Base-by-base conservation (phyloP, 2,329 filamentous ascomycete species). In the Fusarium newnesense region DNA sequence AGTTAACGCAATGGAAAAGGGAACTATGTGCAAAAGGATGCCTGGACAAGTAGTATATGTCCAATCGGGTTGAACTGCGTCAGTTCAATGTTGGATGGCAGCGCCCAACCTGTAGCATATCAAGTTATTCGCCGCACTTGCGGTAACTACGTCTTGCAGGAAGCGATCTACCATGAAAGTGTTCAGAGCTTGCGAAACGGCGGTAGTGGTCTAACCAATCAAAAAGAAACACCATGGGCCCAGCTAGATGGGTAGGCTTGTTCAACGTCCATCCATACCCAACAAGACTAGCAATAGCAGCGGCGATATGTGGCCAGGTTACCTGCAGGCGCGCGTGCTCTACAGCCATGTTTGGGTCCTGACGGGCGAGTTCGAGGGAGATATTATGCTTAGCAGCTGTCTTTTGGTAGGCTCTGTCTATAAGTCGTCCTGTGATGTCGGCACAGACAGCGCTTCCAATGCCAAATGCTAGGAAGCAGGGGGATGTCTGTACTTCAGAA, bases 171-270 rank as follows among this genome's bases (percentile, higher is more conserved):
- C 47, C n/a, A 52, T 15, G 3, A 36, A 32, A 36, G 47, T 32
- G 4, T 52, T 52, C 0, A 52, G 16, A 5, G 47, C 47, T 52
- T 52, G 32, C 8, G 16, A 30, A 2, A 52, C 32, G 11, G 47
- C 47, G 2, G 47, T 52, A 7, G 47, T 52, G n/a, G 30, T 15
- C 4, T 52, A 52, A 1, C 47, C 47, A 3, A 36, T 52, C 12
- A 5, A 52, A 52, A 0, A 26, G 47, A 6, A 36, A 36, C 4
- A 21, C 16, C n/a, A 52, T 52, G 0, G 47, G 47, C 2, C 30
- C 47, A 15, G 47, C 47, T 1, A 52, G 32, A 15, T 36, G n/a
- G n/a, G 32, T 26, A 0, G 32, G 47, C 8, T 21, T 26, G 11
- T 36, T 36, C n/a, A 36, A 10, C 4, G 32, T 36, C n/a, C 47